Conservation (phyloP, 2,329 filamentous ascomycete species). For the Alternaria triticina region DNA sequence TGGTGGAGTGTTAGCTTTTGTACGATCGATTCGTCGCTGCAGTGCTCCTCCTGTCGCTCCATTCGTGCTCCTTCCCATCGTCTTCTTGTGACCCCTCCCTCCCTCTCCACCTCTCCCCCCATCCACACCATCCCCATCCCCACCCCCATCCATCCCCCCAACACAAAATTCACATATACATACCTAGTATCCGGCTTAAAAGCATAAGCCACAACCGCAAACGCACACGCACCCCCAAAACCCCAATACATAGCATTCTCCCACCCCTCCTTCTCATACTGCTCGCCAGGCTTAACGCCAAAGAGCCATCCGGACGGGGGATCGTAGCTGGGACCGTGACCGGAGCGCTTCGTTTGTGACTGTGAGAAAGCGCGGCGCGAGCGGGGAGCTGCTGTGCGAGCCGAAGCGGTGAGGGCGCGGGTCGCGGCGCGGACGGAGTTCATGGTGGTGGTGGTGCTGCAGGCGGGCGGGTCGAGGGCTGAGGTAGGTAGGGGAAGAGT, state of each 20-base stretch:
- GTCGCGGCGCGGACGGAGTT: constrained; percentile 33
- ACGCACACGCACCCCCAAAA: constrained; percentile 77
- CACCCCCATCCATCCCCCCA: background rate
- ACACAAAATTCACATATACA: constrained; percentile 53
- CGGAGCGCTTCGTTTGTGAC: constrained; percentile 21
- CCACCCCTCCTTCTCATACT: constrained; percentile 96
- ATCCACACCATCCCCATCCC: background rate
- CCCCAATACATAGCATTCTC: constrained; percentile 86
- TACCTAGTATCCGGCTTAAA: constrained; percentile 99
- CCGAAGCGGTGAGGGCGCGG: constrained; percentile 26
- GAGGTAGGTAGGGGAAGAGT: background rate
- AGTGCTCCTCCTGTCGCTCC: background rate
- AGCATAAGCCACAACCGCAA: constrained; percentile 81
- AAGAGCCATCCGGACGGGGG: constrained; percentile 91
- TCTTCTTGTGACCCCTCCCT: background rate
- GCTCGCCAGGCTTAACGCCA: constrained; percentile 92
- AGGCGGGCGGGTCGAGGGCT: background rate
- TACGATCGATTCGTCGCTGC: background rate
- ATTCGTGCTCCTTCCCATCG: background rate
- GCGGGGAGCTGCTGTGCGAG: constrained; percentile 11
- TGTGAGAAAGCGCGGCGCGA: constrained; percentile 37
- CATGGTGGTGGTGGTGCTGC: constrained; percentile 33
- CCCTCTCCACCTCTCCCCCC: background rate
- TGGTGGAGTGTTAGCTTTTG: constrained; percentile 51
- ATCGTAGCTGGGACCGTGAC: constrained; percentile 81